Conservation (phyloP, 2,329 filamentous ascomycete species). For the Trichoderma harzianum region DNA sequence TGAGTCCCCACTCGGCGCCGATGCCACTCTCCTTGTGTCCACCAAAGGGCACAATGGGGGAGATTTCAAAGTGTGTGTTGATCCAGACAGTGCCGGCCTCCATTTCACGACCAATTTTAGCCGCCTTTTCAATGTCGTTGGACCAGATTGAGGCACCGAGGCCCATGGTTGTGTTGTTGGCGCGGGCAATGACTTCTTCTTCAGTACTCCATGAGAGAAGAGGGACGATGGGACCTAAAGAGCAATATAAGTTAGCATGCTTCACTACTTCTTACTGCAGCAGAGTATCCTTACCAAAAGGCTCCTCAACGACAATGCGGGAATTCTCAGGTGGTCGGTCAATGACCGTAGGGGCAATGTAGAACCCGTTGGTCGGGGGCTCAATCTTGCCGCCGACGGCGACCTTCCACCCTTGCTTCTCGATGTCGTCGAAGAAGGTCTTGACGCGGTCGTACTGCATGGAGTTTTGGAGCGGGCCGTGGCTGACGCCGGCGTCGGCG, state of each 20-base stretch:
- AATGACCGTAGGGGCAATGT: slow-evolving; percentile 70
- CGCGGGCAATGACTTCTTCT: slow-evolving; percentile 33
- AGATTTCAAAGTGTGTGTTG: slow-evolving; percentile 49
- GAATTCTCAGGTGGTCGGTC: slow-evolving; percentile 31
- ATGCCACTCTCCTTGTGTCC: slow-evolving; percentile 62
- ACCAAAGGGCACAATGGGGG: slow-evolving; percentile 60
- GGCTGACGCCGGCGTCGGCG: slow-evolving; percentile 38
- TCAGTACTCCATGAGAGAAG: slow-evolving; percentile 31
- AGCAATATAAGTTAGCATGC: no score
- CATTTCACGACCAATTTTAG: slow-evolving; percentile 47
- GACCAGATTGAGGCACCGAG: slow-evolving; percentile 57
- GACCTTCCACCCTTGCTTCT: slow-evolving; percentile 29
- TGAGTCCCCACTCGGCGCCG: slow-evolving; percentile 34
- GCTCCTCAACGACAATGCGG: slow-evolving; percentile 34
- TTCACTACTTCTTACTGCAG: no score
- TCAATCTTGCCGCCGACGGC: slow-evolving; percentile 35
- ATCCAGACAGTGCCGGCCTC: slow-evolving; percentile 51
- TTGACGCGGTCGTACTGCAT: slow-evolving; percentile 48
- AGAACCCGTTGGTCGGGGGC: slow-evolving; percentile 69
- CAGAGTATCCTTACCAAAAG: slow-evolving; percentile 28
- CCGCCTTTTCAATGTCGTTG: slow-evolving; percentile 44
- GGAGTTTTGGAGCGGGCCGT: slow-evolving; percentile 57
- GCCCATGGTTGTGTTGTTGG: slow-evolving; percentile 50
- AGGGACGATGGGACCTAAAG: slow-evolving; percentile 30
- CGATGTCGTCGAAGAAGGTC: slow-evolving; percentile 31